Evolutionary conservation across 208 protist species (phyloP), one percentile per base, ranked within the genome.

Genomic region (Trypanosoma conorhini): DNA sequence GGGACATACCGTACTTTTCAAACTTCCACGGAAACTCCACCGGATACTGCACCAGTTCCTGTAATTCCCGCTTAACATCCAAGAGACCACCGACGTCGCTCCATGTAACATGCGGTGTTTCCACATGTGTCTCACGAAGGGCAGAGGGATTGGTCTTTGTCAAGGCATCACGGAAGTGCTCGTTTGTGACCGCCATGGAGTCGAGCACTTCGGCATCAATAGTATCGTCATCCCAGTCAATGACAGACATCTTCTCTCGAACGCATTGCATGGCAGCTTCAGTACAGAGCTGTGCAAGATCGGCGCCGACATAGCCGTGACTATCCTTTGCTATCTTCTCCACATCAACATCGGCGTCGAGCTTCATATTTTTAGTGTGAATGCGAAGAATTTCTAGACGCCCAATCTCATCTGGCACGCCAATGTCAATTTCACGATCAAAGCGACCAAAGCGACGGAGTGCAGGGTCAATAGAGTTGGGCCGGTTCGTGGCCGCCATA

Each of bases 311-410:
- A 70, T 97, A 99, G 76, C 99, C 99, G 82, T 99, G 98, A 62
- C 98, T 98, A 59, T 98, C 94, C 76, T 97, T 96, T n/a, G 94
- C 90, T 70, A 99, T 88, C 77, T 92, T 88, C 79, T 99, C 98
- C 0, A 99, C 85, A 79, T 99, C 98, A 12, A 99, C 99, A 66
- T 99, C 91, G n/a, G 97, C 91, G 62, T 91, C 85, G 19, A 99
- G 86, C 88, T 99, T 99, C 99, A 99, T 99, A 88, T 99, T 99
- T 81, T 99, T 99, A 12, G 99, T 99, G 90, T 99, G 99, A 77
- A 99, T 99, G 71, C 97, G 89, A 26, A 99, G 81, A 59, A 99
- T 98, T 82, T 99, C 98, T 22, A 99, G 84, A 62, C 99, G 94
- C 50, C 99, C 99, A 64, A 95, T 99, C 61, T 99, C 94, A 77